A percentile compares a stretch with the other conserved stretches of the same genome.
Conservation (phyloP, 805 yeast genomes). For the Saccharomyces jurei region DNA sequence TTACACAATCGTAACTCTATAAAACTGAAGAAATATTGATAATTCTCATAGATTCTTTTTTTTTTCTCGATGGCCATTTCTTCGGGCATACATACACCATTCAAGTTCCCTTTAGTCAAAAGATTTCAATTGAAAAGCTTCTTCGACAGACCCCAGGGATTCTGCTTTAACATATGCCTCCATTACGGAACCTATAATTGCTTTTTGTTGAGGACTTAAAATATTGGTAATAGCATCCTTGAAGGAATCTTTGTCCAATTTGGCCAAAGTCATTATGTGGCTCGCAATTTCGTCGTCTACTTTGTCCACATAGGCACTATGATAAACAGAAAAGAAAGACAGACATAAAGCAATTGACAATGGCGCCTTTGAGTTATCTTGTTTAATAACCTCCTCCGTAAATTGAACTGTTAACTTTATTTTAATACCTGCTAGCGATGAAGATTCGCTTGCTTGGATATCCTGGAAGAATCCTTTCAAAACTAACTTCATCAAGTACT, state of each 20-base stretch:
- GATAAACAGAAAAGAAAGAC: slow-evolving; percentile 34
- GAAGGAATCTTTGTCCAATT: slow-evolving; percentile 39
- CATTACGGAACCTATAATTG: slow-evolving; percentile 5
- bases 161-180: slow-evolving; percentile 15
- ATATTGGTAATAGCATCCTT: slow-evolving; percentile 37
- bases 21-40: slow-evolving; percentile 19
- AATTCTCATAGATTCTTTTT: slow-evolving; percentile 19
- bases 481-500: slow-evolving; percentile 35
- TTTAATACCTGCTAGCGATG: slow-evolving; percentile 1
- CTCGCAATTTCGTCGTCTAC: slow-evolving; percentile 37
- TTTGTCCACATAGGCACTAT: slow-evolving; percentile 14
- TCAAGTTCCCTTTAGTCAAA: slow-evolving; percentile 12
- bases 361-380: background rate
- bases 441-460: slow-evolving; percentile 5
- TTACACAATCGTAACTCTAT: background rate
- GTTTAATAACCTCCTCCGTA: slow-evolving; percentile 32
- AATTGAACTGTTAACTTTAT: slow-evolving; percentile 33
- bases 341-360: slow-evolving; percentile 14
- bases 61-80: slow-evolving; percentile 10
- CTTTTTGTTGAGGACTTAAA: slow-evolving; percentile 34
- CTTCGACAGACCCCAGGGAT: background rate
- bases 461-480: slow-evolving; percentile 38
- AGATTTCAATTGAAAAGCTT: slow-evolving; percentile 2
- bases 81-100: slow-evolving; percentile 26
- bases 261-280: slow-evolving; percentile 41